Evolutionary conservation across 108 stramenopile species (phyloP).

Genomic region (Fragilaria radians): DNA sequence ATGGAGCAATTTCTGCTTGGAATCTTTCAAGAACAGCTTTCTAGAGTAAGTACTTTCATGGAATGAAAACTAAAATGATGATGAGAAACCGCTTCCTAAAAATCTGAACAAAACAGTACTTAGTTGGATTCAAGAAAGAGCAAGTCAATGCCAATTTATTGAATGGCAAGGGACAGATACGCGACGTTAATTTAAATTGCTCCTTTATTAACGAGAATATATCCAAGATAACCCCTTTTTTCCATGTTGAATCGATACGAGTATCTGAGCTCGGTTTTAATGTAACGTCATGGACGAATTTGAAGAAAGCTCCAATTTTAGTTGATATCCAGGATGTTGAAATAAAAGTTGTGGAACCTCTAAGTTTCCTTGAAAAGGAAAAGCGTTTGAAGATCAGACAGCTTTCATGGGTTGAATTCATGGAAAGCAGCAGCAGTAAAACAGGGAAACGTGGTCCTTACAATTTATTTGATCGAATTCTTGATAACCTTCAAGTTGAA

Average conservation of each 20-base stretch:
- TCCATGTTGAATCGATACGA: slow-evolving; percentile 52
- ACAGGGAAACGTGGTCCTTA: slow-evolving; percentile 20
- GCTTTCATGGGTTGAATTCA: slow-evolving; percentile 14
- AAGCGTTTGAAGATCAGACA: slow-evolving; percentile 10
- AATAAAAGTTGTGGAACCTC: slow-evolving; percentile 42
- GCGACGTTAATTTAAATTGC: slow-evolving; percentile 54
- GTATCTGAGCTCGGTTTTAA: slow-evolving; percentile 56
- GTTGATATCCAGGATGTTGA: slow-evolving; percentile 58
- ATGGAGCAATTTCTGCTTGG: slow-evolving; percentile 79
- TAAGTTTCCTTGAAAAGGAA: slow-evolving; percentile 28
- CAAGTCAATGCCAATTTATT: slow-evolving; percentile 72
- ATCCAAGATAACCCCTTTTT: slow-evolving; percentile 33
- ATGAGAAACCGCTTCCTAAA: not conserved
- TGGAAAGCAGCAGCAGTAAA: slow-evolving; percentile 8
- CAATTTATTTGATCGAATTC: slow-evolving; percentile 61
- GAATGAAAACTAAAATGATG: not conserved
- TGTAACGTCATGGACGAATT: slow-evolving; percentile 68
- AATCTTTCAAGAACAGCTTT: slow-evolving; percentile 70
- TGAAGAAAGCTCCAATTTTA: slow-evolving; percentile 73
- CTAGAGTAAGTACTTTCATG: slow-evolving; percentile 33
- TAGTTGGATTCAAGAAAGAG: slow-evolving; percentile 63
- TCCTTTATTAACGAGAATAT: slow-evolving; percentile 47
- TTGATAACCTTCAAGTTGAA: slow-evolving; percentile 64
- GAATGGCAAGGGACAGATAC: slow-evolving; percentile 76
- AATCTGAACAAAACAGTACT: slow-evolving; percentile 20